Base-by-base conservation (phyloP, 2,329 filamentous ascomycete genomes). In the Colletotrichum neosansevieriae region DNA sequence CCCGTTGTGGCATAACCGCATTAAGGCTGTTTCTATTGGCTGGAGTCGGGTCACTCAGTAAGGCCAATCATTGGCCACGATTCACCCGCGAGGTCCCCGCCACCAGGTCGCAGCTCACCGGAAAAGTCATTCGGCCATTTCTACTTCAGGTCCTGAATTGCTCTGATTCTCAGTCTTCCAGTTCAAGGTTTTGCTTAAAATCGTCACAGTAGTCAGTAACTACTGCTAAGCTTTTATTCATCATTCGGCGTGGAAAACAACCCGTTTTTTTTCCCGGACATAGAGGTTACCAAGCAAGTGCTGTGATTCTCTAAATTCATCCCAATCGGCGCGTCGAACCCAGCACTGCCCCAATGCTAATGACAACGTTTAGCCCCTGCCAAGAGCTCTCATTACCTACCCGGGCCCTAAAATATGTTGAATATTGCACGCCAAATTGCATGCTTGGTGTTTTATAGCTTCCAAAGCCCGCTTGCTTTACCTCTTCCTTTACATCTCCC, bases 1-100 rank as follows among this genome's bases (percentile, higher is more conserved):
- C 42, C 49, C 42, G n/a, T 29, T 24, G 17, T 15, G 34, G 56
- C 47, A 49, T 38, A 58, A 61, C 42, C 49, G 42, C 62, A 62
- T 42, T 62, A 49, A 56, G 63, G 34, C 47, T 15, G 21, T 61
- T 62, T 66, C n/a, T 12, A 66, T 66, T 66, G 63, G 63, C 29
- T 17, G 6, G 6, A n/a, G 11, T 6, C 21, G 21, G 21, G 21
- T 21, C 4, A 21, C 21, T 3, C 15, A 50, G 54, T 10, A 21
- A 13, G 44, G 44, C 34, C 34, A 66, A 56, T 66, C 24, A 29
- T 29, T 29, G 24, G 57, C 63, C 49, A 45, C 36, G 21, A 36
- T 63, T 56, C n/a, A n/a, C n/a, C n/a, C n/a, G n/a, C n/a, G n/a
- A n/a, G n/a, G n/a, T n/a, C n/a, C n/a, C n/a, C n/a, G n/a, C n/a